phyloP scores from a whole-genome alignment of 2,329 filamentous ascomycete species.

The Rasamsonia emersonii region DNA sequence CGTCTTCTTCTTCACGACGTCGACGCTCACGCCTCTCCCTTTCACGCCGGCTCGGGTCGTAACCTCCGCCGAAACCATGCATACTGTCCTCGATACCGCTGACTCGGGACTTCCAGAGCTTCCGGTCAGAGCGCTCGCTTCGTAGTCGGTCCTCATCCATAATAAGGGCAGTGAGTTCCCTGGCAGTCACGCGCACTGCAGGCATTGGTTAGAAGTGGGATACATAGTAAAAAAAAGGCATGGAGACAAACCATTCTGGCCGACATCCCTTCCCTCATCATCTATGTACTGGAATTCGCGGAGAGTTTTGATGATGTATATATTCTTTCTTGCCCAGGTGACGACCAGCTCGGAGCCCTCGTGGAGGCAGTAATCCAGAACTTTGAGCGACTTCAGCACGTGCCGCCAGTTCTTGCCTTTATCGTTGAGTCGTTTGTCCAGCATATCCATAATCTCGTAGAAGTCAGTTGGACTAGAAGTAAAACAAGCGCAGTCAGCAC shows the following conservation, averaged over 20 bases:
- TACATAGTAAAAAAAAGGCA: neutral
- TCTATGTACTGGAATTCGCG: constrained; percentile 96
- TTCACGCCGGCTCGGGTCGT: constrained; percentile 28
- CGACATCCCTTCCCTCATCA: constrained; percentile 89
- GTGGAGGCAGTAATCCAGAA: constrained; percentile 94
- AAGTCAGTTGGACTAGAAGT: constrained; percentile 76
- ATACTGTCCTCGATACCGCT: constrained; percentile 68
- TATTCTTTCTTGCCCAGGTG: constrained; percentile 94
- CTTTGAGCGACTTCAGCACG: constrained; percentile 93
- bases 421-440: constrained; percentile 96
- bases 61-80: constrained; percentile 34
- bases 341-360: constrained; percentile 95
- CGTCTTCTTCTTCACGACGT: constrained; percentile 68
- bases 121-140: constrained; percentile 81
- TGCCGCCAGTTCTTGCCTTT: constrained; percentile 99
- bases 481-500: constrained; percentile 5
- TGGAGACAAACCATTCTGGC: constrained; percentile 71
- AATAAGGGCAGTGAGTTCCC: constrained; percentile 86
- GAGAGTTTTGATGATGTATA: constrained; percentile 97
- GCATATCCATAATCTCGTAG: constrained; percentile 99
- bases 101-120: constrained; percentile 93
- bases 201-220: constrained; percentile 2
- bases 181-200: constrained; percentile 85
- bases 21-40: constrained; percentile 41
- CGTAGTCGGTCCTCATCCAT: constrained; percentile 89